These are phyloP conservation scores for Trichoderma sp. DNA, from an alignment of 2,329 filamentous ascomycete genomes.

Conservation along the genomic window DNA sequence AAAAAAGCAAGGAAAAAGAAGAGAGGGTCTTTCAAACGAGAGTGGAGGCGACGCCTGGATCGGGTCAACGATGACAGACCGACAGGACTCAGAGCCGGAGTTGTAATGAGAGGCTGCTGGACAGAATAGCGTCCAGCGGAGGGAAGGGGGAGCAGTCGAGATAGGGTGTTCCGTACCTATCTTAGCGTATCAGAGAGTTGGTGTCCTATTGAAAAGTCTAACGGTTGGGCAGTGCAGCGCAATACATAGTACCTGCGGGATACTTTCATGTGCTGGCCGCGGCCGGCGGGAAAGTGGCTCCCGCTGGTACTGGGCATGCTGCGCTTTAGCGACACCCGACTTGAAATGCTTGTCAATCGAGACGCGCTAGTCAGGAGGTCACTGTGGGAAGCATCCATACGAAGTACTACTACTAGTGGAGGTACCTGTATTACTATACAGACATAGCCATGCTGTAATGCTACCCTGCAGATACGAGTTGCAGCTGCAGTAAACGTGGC, in stretches of 20 bases:
- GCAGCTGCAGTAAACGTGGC: neutral
- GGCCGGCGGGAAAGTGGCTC: neutral
- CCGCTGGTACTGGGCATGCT: neutral
- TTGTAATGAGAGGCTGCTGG: conserved; percentile 11
- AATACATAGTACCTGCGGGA: conserved; percentile 10
- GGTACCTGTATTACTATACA: no score
- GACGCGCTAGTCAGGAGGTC: conserved; percentile 11
- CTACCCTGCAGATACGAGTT: conserved; percentile 6
- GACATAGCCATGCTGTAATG: neutral
- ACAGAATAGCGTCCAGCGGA: neutral
- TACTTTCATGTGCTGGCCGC: neutral
- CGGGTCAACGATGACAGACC: neutral
- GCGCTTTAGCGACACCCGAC: neutral
- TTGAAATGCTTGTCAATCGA: conserved; percentile 8
- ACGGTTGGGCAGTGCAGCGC: neutral
- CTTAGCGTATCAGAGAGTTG: conserved; percentile 8
- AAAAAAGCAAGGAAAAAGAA: neutral
- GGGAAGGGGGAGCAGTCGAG: conserved; percentile 15
- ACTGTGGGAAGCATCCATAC: neutral
- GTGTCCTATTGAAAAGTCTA: conserved; percentile 16
- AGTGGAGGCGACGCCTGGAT: conserved; percentile 11
- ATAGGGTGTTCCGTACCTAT: conserved; percentile 7
- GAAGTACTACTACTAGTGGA: no score
- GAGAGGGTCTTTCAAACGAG: neutral
- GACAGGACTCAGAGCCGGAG: neutral